Evolutionary conservation across 345 rosid species (phyloP), one percentile per base, ranked within the genome.

Genomic region (Eucalyptus pumila): DNA sequence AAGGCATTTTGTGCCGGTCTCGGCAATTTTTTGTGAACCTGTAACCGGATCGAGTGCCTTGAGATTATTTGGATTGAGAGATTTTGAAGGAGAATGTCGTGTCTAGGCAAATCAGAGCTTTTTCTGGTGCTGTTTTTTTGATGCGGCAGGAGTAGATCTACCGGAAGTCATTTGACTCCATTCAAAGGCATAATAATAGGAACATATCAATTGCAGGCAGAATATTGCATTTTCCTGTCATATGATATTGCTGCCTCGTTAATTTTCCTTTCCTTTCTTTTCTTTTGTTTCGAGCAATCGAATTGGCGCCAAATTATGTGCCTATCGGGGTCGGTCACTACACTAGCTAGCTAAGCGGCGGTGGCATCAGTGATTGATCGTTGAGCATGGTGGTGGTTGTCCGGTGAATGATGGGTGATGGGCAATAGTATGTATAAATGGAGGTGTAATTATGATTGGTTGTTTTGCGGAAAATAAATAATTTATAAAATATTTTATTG

Each of bases 401-500:
- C 80, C 44, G 2, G 80, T 69, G 80, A 34, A 69, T 49, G 51
- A 49, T 48, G 50, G 50, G 50, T 32, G 80, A 21, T 32, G 80
- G 44, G 80, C 44, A 17, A 9, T 32, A 3, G 24, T 34, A 21
- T 17, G 3, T 3, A 32, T 11, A 69, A 16, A 69, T 69, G 10
- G 24, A 69, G 17, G 19, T 34, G 42, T 9, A 3, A 37, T 17
- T 32, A 51, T 6, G 2, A 14, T 4, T 0, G 51, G 6, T 49
- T 49, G 2, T 14, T 49, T 49, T 49, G 6, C 0, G 56, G 0
- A 52, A 52, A 52, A 7, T 52, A 16, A 52, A 19, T 52, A 4
- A 16, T 52, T 52, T 7, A 19, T 17, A 52, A 52, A 7, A 7
- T 52, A 1, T 17, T 52, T 52, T 19, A 17, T 19, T 7, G 1